These are phyloP conservation scores for Citrus medica DNA, from an alignment of 345 rosid species.

Conservation along the genomic window DNA sequence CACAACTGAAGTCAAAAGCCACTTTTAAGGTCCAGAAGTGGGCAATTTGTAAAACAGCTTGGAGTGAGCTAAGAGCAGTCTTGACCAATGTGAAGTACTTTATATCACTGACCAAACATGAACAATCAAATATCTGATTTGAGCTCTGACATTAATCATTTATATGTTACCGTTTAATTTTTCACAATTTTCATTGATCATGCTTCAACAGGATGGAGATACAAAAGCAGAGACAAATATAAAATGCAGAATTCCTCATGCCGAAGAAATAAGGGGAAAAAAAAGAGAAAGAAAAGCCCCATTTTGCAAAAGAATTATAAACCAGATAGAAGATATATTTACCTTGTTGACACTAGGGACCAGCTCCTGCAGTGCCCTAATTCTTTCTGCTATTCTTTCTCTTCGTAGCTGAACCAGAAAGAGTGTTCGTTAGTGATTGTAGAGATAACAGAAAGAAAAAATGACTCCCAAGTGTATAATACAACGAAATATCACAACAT, in stretches of 20 bases:
- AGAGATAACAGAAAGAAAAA: not conserved
- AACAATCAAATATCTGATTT: not conserved
- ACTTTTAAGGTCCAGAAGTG: not conserved
- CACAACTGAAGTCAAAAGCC: not conserved
- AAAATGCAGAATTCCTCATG: not conserved
- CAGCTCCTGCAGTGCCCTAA: constrained; percentile 94
- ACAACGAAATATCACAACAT: not conserved
- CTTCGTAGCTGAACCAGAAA: constrained; percentile 73
- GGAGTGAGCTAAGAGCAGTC: not conserved
- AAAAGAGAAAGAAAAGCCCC: not conserved
- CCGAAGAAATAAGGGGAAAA: not conserved
- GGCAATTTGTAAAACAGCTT: not conserved
- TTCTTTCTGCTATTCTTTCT: constrained; percentile 97
- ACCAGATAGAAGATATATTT: constrained; percentile 12
- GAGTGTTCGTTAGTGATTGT: constrained; percentile 2
- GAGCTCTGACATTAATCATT: not conserved
- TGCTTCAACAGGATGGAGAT: not conserved
- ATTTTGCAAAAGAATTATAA: constrained; percentile 1
- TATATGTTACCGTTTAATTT: not conserved
- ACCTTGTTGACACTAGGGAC: constrained; percentile 99
- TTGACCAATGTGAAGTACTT: not conserved
- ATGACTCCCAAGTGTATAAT: not conserved
- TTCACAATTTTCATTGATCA: not conserved
- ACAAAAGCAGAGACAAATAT: constrained; percentile 5
- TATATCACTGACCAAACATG: not conserved